Evolutionary conservation across 805 yeast species (phyloP).

Genomic region (Nakazawaea peltata): DNA sequence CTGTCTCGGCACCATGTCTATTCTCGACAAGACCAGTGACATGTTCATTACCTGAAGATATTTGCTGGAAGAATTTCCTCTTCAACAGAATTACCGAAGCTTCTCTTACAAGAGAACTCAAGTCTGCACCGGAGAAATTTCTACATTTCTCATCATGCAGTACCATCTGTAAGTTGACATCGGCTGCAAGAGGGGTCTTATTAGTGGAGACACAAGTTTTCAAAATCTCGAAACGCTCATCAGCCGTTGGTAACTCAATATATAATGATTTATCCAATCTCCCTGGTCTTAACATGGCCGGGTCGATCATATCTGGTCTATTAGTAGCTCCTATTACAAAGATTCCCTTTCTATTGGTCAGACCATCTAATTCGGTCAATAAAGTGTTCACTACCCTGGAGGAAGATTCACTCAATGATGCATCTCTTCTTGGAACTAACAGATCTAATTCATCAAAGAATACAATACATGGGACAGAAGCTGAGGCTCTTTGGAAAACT

Average conservation of each 20-base stretch:
- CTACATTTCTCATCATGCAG: conserved; percentile 76
- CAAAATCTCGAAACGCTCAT: conserved; percentile 77
- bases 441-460: conserved; percentile 97
- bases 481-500: conserved; percentile 86
- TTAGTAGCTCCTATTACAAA: conserved; percentile 96
- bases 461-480: conserved; percentile 90
- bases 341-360: conserved; percentile 86
- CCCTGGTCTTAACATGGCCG: conserved; percentile 97
- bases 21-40: conserved; percentile 31
- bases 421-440: conserved; percentile 87
- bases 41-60: conserved; percentile 39
- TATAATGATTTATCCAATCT: conserved; percentile 88
- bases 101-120: conserved; percentile 85
- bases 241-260: conserved; percentile 77
- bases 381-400: conserved; percentile 92
- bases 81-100: conserved; percentile 89
- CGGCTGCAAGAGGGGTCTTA: conserved; percentile 62
- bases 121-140: conserved; percentile 94
- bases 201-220: conserved; percentile 64
- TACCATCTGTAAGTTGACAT: conserved; percentile 53
- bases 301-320: conserved; percentile 96
- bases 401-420: conserved; percentile 80
- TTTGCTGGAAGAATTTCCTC: conserved; percentile 53
- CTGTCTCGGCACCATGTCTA: conserved; percentile 26
- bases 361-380: conserved; percentile 90